Evolutionary conservation across 352 stramenopile genomes (phyloP).

Genomic region (Globisporangium ultimum): DNA sequence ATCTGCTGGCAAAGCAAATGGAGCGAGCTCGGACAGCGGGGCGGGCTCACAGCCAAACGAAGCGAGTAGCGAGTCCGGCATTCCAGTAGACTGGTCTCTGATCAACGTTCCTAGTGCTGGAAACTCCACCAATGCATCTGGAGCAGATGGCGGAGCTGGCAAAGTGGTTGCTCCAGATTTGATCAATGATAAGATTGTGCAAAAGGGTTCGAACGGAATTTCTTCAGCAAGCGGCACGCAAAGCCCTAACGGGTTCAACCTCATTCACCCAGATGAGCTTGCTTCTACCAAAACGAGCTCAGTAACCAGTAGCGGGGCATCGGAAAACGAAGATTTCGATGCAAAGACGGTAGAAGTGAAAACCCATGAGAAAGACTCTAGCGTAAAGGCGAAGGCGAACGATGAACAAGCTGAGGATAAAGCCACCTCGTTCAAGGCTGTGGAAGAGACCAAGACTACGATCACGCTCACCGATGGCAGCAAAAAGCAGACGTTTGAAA

Average conservation of each 20-base stretch:
- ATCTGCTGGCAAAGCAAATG: background rate
- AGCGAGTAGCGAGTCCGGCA: background rate
- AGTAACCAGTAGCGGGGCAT: background rate
- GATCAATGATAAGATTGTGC: background rate
- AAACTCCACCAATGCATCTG: conserved; percentile 2
- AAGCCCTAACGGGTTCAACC: conserved; percentile 5
- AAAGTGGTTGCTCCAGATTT: conserved; percentile 6
- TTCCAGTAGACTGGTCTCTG: background rate
- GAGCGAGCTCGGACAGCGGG: background rate
- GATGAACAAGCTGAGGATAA: conserved; percentile 4
- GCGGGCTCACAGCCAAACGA: background rate
- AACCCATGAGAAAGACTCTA: conserved; percentile 12
- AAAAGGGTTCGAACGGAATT: background rate
- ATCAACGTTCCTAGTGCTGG: background rate
- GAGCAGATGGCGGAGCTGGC: background rate
- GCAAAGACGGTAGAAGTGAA: background rate
- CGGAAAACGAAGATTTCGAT: background rate
- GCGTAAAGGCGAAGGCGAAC: background rate
- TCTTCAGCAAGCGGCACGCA: background rate
- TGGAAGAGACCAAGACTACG: conserved; percentile 5
- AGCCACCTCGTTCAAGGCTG: conserved; percentile 2
- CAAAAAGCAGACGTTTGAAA: conserved; percentile 15
- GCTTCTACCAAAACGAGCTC: background rate
- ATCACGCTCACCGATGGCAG: conserved; percentile 19
- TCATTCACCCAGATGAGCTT: conserved; percentile 1